These are phyloP conservation scores for Danielia oregonensis DNA, from an alignment of 805 yeast species.

Conservation along the genomic window DNA sequence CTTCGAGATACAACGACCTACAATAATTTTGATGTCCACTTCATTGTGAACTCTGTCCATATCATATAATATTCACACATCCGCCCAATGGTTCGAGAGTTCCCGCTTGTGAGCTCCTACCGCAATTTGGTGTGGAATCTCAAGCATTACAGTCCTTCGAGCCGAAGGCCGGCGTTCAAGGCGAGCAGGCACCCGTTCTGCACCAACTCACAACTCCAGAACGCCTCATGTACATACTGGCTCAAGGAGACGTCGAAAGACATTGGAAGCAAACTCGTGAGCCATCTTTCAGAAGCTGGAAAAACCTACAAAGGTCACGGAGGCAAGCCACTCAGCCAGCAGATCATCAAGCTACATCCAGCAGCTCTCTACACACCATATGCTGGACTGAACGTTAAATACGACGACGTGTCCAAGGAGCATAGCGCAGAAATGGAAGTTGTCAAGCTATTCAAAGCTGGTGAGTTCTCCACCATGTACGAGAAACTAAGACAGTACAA, in stretches of 20 bases:
- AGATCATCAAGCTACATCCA: not conserved
- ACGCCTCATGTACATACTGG: constrained; percentile 16
- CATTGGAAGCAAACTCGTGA: constrained; percentile 3
- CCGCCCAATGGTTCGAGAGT: constrained; percentile 13
- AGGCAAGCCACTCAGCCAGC: not conserved
- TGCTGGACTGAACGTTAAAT: not conserved
- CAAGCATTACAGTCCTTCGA: constrained; percentile 10
- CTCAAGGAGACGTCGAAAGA: constrained; percentile 12
- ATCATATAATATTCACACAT: too few species aligned
- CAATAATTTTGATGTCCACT: too few species aligned
- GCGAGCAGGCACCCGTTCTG: constrained; percentile 15
- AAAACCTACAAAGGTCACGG: not conserved
- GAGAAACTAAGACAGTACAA: constrained; percentile 6
- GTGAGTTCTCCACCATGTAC: constrained; percentile 10
- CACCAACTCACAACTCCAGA: constrained; percentile 14
- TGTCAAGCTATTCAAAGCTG: constrained; percentile 10
- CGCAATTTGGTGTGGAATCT: constrained; percentile 13
- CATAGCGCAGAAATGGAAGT: constrained; percentile 11
- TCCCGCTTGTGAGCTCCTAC: constrained; percentile 10
- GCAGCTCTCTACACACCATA: too few species aligned
- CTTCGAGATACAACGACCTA: not conserved
- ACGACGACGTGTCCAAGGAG: not conserved
- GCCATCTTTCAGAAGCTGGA: too few species aligned
- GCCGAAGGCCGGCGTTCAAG: constrained; percentile 10
- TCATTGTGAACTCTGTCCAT: too few species aligned